phyloP scores from a whole-genome alignment of 2,329 filamentous ascomycete genomes.

The Cladosporium sp. region DNA sequence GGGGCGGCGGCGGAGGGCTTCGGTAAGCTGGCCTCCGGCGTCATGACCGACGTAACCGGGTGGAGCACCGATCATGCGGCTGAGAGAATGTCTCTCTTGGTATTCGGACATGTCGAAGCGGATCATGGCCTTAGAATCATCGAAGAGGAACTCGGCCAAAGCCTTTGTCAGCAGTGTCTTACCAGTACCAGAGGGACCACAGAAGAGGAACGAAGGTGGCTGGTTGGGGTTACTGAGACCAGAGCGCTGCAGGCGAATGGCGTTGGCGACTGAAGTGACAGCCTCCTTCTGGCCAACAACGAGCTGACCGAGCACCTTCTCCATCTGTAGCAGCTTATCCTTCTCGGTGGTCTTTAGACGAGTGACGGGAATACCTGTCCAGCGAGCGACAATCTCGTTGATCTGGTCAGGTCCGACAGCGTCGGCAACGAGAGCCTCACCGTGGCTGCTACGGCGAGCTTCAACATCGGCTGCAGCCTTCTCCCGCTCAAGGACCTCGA shows the following conservation, averaged over 20 bases:
- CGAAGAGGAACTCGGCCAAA: conserved; percentile 94
- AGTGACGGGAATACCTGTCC: conserved; percentile 98
- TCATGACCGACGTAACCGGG: conserved; percentile 97
- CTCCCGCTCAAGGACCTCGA: conserved; percentile 74
- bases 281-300: conserved; percentile 95
- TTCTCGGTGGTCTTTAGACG: conserved; percentile 92
- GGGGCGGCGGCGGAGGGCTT: conserved; percentile 85
- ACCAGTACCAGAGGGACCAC: conserved; percentile 94
- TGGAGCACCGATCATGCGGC: conserved; percentile 95
- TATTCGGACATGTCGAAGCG: conserved; percentile 99
- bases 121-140: conserved; percentile 96
- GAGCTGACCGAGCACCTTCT: conserved; percentile 73
- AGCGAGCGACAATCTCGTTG: conserved; percentile 94
- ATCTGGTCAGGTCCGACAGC: conserved; percentile 96
- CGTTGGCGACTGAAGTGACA: conserved; percentile 87
- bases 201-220: conserved; percentile 97
- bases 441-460: conserved; percentile 54
- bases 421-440: conserved; percentile 77
- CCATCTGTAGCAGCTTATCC: conserved; percentile 98
- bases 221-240: conserved; percentile 94
- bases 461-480: conserved; percentile 76
- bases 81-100: conserved; percentile 91
- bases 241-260: conserved; percentile 90
- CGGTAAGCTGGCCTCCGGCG: conserved; percentile 89
- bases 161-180: conserved; percentile 97